These are phyloP conservation scores for Thoreauomyces humboldtii DNA, from an alignment of 192 early-diverging fungal species.

Conservation along the genomic window DNA sequence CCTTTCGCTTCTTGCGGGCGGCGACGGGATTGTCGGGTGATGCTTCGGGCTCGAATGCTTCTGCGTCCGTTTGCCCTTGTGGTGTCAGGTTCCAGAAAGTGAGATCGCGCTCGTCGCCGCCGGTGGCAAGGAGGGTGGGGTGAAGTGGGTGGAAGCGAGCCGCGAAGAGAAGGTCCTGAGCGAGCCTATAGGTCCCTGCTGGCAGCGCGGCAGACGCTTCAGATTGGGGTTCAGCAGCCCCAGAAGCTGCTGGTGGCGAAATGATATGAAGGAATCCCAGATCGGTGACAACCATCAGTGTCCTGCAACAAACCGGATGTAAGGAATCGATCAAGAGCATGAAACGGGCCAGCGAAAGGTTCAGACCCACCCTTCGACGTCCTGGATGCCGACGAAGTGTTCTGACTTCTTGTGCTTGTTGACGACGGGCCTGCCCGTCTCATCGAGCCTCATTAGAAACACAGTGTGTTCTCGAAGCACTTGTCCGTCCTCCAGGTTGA, in stretches of 20 bases:
- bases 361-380: constrained; percentile 28
- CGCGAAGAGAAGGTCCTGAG: constrained; percentile 55
- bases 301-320: constrained; percentile 25
- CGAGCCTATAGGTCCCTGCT: constrained; percentile 29
- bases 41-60: no score
- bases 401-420: constrained; percentile 41
- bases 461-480: constrained; percentile 19
- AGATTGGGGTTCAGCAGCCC: constrained; percentile 12
- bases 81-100: constrained; percentile 68
- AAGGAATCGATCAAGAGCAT: no score
- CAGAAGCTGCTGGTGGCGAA: constrained; percentile 22
- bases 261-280: constrained; percentile 22
- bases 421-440: constrained; percentile 23
- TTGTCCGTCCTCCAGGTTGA: constrained; percentile 30
- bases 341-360: no score
- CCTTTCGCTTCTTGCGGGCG: constrained; percentile 8
- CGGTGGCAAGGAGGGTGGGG: constrained; percentile 72
- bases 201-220: constrained; percentile 23
- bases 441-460: constrained; percentile 21
- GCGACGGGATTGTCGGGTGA: constrained; percentile 6
- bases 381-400: constrained; percentile 46
- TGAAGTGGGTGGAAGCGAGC: constrained; percentile 67
- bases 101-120: constrained; percentile 84
- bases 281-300: constrained; percentile 30
- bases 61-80: not conserved